Evolutionary conservation across 2,329 filamentous ascomycete genomes (phyloP).

Genomic region (Xylariaceae sp.): DNA sequence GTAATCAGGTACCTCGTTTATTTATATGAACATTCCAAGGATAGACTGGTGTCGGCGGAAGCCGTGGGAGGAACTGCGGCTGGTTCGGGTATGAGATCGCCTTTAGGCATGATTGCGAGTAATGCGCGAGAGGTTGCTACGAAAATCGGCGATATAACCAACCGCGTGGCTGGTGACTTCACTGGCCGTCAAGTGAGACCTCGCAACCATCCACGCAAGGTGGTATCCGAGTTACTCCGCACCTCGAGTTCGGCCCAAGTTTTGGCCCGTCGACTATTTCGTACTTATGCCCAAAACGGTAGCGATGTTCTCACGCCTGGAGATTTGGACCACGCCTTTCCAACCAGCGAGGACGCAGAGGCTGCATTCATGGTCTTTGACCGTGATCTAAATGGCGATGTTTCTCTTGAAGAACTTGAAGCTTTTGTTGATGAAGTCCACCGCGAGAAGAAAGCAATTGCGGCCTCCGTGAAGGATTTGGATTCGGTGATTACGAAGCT

Average conservation of each 20-base stretch:
- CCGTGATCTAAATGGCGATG: constrained; percentile 94
- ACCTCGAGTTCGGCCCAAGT: constrained; percentile 73
- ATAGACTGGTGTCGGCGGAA: constrained; percentile 56
- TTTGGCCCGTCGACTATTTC: constrained; percentile 80
- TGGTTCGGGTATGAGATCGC: constrained; percentile 65
- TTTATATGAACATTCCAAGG: constrained; percentile 69
- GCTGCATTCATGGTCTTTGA: constrained; percentile 91
- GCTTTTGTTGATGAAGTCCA: constrained; percentile 92
- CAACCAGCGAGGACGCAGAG: constrained; percentile 78
- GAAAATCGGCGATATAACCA: constrained; percentile 81
- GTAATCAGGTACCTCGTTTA: constrained; percentile 42
- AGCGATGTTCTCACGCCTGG: constrained; percentile 73
- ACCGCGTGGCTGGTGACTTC: constrained; percentile 77
- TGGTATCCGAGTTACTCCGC: constrained; percentile 72
- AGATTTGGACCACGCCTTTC: constrained; percentile 74
- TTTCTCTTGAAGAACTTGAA: constrained; percentile 91
- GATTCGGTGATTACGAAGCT: constrained; percentile 91
- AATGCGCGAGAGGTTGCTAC: constrained; percentile 71
- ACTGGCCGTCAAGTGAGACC: constrained; percentile 70
- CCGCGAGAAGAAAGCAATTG: constrained; percentile 90
- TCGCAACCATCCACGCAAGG: constrained; percentile 72
- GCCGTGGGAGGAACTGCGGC: constrained; percentile 41
- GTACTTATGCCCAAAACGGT: constrained; percentile 72
- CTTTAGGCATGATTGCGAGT: constrained; percentile 66
- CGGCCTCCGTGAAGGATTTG: constrained; percentile 87